Percentiles rank a stretch among this genome's conserved stretches.
Evolutionary conservation across 202 grass and related monocot genomes (phyloP).

Genomic region (Tripidium arundinaceum): DNA sequence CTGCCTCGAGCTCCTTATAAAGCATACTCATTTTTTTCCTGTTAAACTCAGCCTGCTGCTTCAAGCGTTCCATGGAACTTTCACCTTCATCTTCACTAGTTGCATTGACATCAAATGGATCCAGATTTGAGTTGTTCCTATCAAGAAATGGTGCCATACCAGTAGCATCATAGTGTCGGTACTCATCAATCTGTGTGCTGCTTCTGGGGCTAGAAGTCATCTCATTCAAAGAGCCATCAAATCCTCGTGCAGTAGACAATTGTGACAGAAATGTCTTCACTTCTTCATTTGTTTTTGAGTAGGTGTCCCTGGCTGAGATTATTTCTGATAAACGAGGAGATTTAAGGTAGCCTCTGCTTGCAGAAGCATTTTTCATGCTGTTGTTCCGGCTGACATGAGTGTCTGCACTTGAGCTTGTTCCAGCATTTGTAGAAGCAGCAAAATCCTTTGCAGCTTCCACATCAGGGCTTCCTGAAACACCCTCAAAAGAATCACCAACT

Average conservation of each 20-base stretch:
- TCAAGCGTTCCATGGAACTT: too few species aligned
- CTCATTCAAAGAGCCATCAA: background rate
- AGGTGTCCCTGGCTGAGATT: constrained; percentile 56
- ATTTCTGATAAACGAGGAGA: constrained; percentile 85
- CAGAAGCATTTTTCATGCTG: constrained; percentile 43
- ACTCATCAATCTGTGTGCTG: too few species aligned
- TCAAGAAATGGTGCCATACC: too few species aligned
- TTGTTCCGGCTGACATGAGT: constrained; percentile 26
- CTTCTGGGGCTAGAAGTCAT: too few species aligned
- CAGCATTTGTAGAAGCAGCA: constrained; percentile 22
- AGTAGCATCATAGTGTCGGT: too few species aligned
- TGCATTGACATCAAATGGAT: too few species aligned
- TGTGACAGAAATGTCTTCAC: constrained; percentile 74
- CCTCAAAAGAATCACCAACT: constrained; percentile 34
- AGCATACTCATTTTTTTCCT: too few species aligned
- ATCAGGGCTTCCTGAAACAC: constrained; percentile 35
- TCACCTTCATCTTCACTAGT: too few species aligned
- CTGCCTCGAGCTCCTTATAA: too few species aligned
- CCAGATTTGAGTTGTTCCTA: too few species aligned
- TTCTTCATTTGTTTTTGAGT: constrained; percentile 67
- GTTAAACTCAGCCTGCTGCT: too few species aligned
- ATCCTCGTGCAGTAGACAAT: constrained; percentile 42
- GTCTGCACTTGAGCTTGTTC: constrained; percentile 6
- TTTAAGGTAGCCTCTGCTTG: constrained; percentile 39
- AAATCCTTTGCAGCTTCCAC: constrained; percentile 19